A percentile compares a stretch with the other conserved stretches of the same genome.
Conservation (phyloP, 75 land plant species). For the Isoetes taiwanensis region DNA sequence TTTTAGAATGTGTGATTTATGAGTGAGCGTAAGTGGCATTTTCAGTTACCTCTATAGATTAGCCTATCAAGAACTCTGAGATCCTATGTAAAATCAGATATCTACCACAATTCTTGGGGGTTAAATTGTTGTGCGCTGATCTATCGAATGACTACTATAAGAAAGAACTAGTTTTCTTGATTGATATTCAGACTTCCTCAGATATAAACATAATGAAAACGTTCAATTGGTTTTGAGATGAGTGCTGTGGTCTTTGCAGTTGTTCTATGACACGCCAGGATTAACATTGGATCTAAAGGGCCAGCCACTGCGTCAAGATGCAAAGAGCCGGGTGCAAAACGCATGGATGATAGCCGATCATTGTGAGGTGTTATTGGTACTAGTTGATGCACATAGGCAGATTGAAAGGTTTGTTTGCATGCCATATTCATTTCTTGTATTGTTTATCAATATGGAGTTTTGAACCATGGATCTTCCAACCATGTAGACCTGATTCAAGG, state of each 20-base stretch:
- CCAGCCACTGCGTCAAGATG: slow-evolving; percentile 41
- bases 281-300: slow-evolving; percentile 55
- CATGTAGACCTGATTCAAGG: slow-evolving; percentile 59
- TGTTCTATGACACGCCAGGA: slow-evolving; percentile 95
- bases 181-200: no score
- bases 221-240: no score
- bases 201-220: no score
- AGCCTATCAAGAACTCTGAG: no score
- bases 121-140: no score
- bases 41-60: no score
- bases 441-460: neutral
- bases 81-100: no score
- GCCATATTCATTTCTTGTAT: neutral
- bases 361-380: slow-evolving; percentile 76
- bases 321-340: slow-evolving; percentile 60
- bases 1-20: no score
- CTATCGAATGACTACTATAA: no score
- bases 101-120: no score
- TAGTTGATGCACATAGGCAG: slow-evolving; percentile 93
- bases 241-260: slow-evolving; percentile 35
- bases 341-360: slow-evolving; percentile 69
- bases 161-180: no score
- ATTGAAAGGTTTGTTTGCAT: slow-evolving; percentile 38
- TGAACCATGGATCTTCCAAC: neutral
- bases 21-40: no score